Percentiles rank a stretch among this genome's conserved stretches.
These are phyloP conservation scores for Boletus edulis DNA, from an alignment of 768 basidiomycete species.

Conservation along the genomic window DNA sequence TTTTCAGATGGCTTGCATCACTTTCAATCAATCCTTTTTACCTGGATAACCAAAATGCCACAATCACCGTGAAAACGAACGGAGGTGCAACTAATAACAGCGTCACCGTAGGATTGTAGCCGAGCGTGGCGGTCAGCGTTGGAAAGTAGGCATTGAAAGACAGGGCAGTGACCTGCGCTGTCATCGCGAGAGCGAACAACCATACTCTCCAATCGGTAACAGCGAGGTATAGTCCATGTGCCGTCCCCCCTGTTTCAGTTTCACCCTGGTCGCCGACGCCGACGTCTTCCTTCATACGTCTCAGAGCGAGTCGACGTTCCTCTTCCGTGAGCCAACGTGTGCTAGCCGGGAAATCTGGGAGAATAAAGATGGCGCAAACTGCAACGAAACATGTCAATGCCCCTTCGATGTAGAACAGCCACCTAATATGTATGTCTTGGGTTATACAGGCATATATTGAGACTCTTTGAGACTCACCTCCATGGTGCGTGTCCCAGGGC, in stretches of 20 bases:
- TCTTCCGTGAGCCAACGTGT: constrained; percentile 35
- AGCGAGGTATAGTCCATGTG: constrained; percentile 56
- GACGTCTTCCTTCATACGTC: constrained; percentile 63
- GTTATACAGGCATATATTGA: constrained; percentile 3
- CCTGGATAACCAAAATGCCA: constrained; percentile 53
- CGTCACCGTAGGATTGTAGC: constrained; percentile 59
- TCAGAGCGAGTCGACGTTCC: constrained; percentile 47
- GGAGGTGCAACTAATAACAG: constrained; percentile 78
- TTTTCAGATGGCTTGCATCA: neutral
- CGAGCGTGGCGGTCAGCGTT: constrained; percentile 71
- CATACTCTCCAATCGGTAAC: constrained; percentile 79
- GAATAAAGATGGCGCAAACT: constrained; percentile 42
- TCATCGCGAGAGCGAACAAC: constrained; percentile 62
- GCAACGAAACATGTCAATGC: constrained; percentile 45
- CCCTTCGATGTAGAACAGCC: constrained; percentile 51
- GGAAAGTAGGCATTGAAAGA: constrained; percentile 86
- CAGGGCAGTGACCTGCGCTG: constrained; percentile 42
- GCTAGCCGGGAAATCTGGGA: constrained; percentile 48
- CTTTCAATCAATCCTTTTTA: constrained; percentile 19
- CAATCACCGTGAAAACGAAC: constrained; percentile 57
- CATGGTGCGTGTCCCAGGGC: constrained; percentile 49
- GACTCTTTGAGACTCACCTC: constrained; percentile 34
- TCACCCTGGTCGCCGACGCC: constrained; percentile 55
- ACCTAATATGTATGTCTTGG: constrained; percentile 27
- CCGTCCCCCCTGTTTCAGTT: constrained; percentile 37